A percentile compares a stretch with the other conserved stretches of the same genome.
Conservation (phyloP, 2,329 filamentous ascomycete species). For the Beauveria varroae region DNA sequence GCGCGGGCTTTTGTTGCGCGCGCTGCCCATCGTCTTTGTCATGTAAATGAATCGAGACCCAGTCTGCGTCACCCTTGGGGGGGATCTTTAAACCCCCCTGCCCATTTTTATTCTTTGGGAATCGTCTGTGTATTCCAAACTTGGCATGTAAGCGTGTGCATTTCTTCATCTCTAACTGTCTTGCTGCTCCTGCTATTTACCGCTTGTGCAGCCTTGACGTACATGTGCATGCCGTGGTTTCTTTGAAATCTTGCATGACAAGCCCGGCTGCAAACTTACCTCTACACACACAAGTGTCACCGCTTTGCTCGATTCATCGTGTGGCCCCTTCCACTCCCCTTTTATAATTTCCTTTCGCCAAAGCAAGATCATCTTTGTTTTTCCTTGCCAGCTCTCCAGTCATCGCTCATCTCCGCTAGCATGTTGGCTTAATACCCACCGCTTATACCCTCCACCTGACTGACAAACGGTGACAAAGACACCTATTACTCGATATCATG, state of each 20-base stretch:
- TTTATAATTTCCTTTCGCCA: not conserved
- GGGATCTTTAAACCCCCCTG: not conserved
- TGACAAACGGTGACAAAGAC: not conserved
- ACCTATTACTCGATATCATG: not conserved
- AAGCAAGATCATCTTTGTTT: not conserved
- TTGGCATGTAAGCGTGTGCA: not conserved
- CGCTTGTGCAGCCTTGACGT: not conserved
- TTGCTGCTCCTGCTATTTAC: not conserved
- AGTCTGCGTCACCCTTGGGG: not conserved
- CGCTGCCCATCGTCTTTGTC: not conserved
- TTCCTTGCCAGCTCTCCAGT: not conserved
- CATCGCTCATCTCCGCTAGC: not conserved
- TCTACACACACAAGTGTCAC: not conserved
- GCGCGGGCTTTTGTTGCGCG: too few species aligned
- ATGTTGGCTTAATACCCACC: not conserved
- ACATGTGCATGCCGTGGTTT: not conserved
- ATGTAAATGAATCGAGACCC: not conserved
- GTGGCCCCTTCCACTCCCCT: not conserved
- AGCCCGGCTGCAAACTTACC: not conserved
- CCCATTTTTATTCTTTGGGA: not conserved
- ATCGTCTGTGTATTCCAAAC: not conserved
- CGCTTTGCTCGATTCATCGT: not conserved
- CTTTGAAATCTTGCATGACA: not conserved
- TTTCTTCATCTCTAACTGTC: not conserved
- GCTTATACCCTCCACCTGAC: not conserved